phyloP scores from a whole-genome alignment of 345 rosid genomes.

The Noccaea bulbosa region DNA sequence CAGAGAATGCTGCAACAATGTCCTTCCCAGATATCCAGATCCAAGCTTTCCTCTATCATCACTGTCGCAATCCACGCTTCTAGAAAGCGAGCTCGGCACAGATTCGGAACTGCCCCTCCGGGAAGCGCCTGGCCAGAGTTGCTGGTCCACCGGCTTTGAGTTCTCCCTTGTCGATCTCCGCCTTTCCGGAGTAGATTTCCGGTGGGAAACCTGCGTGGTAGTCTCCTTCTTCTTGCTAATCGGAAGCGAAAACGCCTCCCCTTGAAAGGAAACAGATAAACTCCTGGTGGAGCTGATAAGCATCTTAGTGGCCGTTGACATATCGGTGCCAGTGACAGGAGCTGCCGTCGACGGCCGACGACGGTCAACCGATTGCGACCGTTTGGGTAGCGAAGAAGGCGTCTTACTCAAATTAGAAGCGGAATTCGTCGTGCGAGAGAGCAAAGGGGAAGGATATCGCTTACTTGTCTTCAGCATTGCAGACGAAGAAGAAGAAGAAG shows the following conservation, averaged over 20 bases:
- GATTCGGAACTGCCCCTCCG: slow-evolving; percentile 55
- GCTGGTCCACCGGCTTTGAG: slow-evolving; percentile 59
- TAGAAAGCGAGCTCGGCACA: slow-evolving; percentile 45
- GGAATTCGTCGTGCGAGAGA: slow-evolving; percentile 59
- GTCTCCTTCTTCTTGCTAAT: slow-evolving; percentile 75
- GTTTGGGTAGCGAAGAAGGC: slow-evolving; percentile 53
- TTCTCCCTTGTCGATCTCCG: slow-evolving; percentile 59
- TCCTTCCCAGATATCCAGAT: slow-evolving; percentile 62
- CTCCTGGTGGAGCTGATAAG: slow-evolving; percentile 86
- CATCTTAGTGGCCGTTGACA: slow-evolving; percentile 72
- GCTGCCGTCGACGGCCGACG: slow-evolving; percentile 51
- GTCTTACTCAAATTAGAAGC: slow-evolving; percentile 44
- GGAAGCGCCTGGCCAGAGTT: slow-evolving; percentile 77
- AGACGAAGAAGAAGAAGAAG: slow-evolving; percentile 47
- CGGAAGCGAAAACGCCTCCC: slow-evolving; percentile 86
- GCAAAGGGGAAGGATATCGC: slow-evolving; percentile 68
- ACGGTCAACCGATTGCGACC: slow-evolving; percentile 89
- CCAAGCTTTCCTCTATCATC: slow-evolving; percentile 52
- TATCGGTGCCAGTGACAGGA: slow-evolving; percentile 50
- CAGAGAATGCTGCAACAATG: slow-evolving; percentile 63
- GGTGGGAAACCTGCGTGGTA: slow-evolving; percentile 45
- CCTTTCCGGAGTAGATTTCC: slow-evolving; percentile 70
- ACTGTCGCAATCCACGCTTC: slow-evolving; percentile 61
- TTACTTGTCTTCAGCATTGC: slow-evolving; percentile 37
- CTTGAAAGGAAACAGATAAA: slow-evolving; percentile 91